Percentiles rank a stretch among this genome's conserved stretches.
These are phyloP conservation scores for Rhodotorula kratochvilovae DNA, from an alignment of 768 basidiomycete genomes.

Conservation along the genomic window DNA sequence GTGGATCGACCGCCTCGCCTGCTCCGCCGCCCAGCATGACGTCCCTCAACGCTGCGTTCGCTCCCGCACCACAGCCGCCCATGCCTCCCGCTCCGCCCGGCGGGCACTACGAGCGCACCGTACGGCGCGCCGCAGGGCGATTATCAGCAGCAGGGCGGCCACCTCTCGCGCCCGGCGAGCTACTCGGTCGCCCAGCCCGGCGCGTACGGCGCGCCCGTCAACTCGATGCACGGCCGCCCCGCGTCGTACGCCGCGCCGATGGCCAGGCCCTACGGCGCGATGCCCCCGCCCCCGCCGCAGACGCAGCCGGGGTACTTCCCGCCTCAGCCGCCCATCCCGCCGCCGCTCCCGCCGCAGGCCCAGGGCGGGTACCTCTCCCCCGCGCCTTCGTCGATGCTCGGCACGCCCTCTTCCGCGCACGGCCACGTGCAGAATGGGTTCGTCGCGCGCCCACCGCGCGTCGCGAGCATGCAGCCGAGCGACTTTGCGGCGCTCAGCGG, in stretches of 20 bases:
- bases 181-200: conserved; percentile 7
- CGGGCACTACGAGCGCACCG: neutral
- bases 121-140: neutral
- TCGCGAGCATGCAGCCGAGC: conserved; percentile 28
- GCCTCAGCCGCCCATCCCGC: conserved; percentile 4
- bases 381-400: neutral
- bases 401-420: too few relatives aligned
- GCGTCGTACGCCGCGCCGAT: conserved; percentile 14
- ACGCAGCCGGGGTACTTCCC: conserved; percentile 11
- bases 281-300: conserved; percentile 3
- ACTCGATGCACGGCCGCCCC: conserved; percentile 18
- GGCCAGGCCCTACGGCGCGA: neutral
- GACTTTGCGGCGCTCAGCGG: conserved; percentile 25
- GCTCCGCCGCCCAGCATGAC: conserved; percentile 22
- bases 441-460: conserved; percentile 13
- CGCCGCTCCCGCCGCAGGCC: neutral
- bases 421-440: neutral
- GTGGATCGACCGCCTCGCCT: conserved; percentile 9
- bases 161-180: conserved; percentile 8
- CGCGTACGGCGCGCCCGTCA: neutral
- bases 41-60: neutral
- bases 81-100: neutral
- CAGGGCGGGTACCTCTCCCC: neutral
- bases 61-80: neutral
- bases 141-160: neutral